phyloP scores from a whole-genome alignment of 75 land plant genomes.

The Ceratopteris richardii region DNA sequence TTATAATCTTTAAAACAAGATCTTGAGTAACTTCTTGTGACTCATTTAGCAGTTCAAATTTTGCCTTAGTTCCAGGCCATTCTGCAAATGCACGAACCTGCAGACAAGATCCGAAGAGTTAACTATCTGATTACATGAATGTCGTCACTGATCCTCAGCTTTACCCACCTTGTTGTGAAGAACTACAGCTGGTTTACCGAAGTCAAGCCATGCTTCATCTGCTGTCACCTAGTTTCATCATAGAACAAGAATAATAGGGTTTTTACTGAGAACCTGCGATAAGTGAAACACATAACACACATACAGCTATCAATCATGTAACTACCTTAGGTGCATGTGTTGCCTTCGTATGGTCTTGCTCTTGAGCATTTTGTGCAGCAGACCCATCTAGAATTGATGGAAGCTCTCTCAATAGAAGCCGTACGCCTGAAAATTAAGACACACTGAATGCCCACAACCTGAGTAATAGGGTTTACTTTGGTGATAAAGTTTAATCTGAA shows the following conservation, averaged over 20 bases:
- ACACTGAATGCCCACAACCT: slow-evolving; percentile 1
- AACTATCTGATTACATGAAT: too few relatives aligned
- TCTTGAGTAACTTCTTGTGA: slow-evolving; percentile 15
- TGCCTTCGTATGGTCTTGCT: slow-evolving; percentile 74
- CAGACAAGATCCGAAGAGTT: neutral
- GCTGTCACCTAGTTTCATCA: slow-evolving; percentile 46
- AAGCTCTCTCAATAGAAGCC: slow-evolving; percentile 59
- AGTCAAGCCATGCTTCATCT: slow-evolving; percentile 87
- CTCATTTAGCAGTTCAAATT: slow-evolving; percentile 25
- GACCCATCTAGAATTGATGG: slow-evolving; percentile 85
- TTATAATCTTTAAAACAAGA: slow-evolving; percentile 71
- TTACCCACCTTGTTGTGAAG: slow-evolving; percentile 82
- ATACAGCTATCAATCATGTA: too few relatives aligned
- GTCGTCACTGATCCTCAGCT: too few relatives aligned
- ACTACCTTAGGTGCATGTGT: slow-evolving; percentile 92
- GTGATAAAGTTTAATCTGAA: too few relatives aligned
- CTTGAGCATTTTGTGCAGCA: slow-evolving; percentile 49
- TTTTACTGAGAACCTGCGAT: too few relatives aligned
- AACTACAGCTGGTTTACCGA: slow-evolving; percentile 61
- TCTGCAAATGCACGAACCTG: slow-evolving; percentile 99
- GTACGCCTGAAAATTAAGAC: slow-evolving; percentile 39
- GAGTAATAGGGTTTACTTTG: too few relatives aligned
- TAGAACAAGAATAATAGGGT: too few relatives aligned
- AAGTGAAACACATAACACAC: too few relatives aligned
- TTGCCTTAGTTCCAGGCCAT: slow-evolving; percentile 95